Evolutionary conservation across 176 grass and related monocot species (phyloP).

Genomic region (Zoysia japonica): DNA sequence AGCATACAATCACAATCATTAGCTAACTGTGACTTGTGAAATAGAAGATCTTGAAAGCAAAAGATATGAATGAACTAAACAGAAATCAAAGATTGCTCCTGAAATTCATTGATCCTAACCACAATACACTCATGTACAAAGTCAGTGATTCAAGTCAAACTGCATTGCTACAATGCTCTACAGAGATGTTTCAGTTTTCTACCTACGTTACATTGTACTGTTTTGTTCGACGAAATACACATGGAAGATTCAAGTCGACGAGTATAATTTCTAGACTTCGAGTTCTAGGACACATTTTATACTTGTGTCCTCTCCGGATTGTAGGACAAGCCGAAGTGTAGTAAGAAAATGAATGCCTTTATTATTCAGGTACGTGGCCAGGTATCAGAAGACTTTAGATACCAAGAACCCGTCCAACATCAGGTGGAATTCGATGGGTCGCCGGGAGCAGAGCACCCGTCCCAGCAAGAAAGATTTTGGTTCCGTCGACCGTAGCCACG

Average conservation of each 20-base stretch:
- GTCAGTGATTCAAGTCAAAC: not conserved
- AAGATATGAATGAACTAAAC: not conserved
- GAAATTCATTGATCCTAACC: not conserved
- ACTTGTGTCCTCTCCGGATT: not conserved
- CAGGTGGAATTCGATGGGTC: not conserved
- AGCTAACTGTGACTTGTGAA: not conserved
- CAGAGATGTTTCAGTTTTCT: constrained; percentile 14
- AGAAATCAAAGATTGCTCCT: not conserved
- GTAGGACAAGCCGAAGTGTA: not conserved
- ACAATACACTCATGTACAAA: not conserved
- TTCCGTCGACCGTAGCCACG: not conserved
- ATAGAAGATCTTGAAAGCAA: not conserved
- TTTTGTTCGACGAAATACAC: not conserved
- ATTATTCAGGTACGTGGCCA: not conserved
- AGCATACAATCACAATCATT: not conserved
- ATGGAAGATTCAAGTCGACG: not conserved
- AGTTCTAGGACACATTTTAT: not conserved
- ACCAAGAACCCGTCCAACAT: not conserved
- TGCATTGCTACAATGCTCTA: not conserved
- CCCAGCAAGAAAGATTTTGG: not conserved
- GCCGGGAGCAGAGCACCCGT: not conserved
- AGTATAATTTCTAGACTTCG: not conserved
- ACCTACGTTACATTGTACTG: not conserved
- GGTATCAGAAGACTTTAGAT: not conserved
- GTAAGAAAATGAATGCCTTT: not conserved